Conservation (phyloP, 2,329 filamentous ascomycete genomes). For the Dothistroma pini region DNA sequence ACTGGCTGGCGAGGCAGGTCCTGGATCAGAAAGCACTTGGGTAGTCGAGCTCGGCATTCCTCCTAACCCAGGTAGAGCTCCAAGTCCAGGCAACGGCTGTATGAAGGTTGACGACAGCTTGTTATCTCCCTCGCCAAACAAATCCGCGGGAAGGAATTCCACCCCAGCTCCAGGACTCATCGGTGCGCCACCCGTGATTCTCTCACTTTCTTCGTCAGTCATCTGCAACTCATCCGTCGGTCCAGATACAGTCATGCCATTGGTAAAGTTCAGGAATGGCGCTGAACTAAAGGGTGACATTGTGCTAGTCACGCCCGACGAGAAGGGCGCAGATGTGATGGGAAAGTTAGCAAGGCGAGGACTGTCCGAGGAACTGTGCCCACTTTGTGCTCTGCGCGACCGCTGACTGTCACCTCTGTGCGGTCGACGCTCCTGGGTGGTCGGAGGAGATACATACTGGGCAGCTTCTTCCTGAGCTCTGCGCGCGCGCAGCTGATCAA, state of each 20-base stretch:
- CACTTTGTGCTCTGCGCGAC: conserved; percentile 38
- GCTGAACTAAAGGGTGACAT: conserved; percentile 51
- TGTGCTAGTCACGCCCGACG: conserved; percentile 43
- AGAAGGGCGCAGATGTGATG: conserved; percentile 29
- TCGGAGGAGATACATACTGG: conserved; percentile 24
- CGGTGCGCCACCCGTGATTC: conserved; percentile 61
- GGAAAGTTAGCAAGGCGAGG: conserved; percentile 27
- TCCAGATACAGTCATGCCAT: conserved; percentile 56
- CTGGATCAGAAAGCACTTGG: conserved; percentile 24
- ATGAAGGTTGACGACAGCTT: conserved; percentile 20
- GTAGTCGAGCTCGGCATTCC: conserved; percentile 36
- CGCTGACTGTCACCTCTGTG: conserved; percentile 41
- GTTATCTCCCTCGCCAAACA: conserved; percentile 39
- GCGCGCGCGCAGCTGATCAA: conserved; percentile 28
- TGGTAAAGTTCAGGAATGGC: conserved; percentile 55
- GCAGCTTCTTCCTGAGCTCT: conserved; percentile 30
- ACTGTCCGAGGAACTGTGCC: conserved; percentile 31
- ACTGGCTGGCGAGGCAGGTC: conserved; percentile 44
- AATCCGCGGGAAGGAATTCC: conserved; percentile 63
- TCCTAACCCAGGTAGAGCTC: conserved; percentile 40
- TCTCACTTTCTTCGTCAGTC: conserved; percentile 61
- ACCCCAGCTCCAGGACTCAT: conserved; percentile 74
- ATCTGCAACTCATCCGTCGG: conserved; percentile 45
- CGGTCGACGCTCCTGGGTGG: conserved; percentile 21
- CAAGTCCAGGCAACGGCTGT: conserved; percentile 33